Evolutionary conservation across 805 yeast species (phyloP), one percentile per base, ranked within the genome.

Genomic region (Isabelozyma heimii): DNA sequence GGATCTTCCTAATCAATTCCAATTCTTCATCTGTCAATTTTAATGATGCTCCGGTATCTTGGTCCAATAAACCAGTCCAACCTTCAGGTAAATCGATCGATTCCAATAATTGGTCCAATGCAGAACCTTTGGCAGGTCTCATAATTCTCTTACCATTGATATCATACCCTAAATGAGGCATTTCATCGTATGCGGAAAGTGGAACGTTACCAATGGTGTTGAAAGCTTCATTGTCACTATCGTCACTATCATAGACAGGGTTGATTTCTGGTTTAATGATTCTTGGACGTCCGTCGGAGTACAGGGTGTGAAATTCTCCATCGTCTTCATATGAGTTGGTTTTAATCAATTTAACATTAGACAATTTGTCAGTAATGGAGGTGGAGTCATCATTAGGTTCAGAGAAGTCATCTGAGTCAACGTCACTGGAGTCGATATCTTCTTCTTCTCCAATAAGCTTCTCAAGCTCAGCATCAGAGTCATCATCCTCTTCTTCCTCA

Each of bases 91-190:
- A 76, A 52, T 94, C 99, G 52, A 94, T 94, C 28, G 84, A 77
- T 62, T 92, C 99, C 55, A 94, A 73, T 53, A 94, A 78, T 60
- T 86, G 87, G 62, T 94, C 98, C 55, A 94, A 78, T 1, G 98
- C 99, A 49, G 95, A 84, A 12, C 97, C 97, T 60, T 89, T 87
- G 8, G 98, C 99, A 10, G 99, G 99, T 67, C 99, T 83, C 98
- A 94, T 92, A 63, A 94, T 91, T 63, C 99, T 83, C 66, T 91
- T 92, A 61, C 99, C 99, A 65, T 94, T 94, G 60, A 94, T 91
- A 66, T 90, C 92, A 67, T 94, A 94, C 49, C 99, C 98, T 51
- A 94, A 83, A 65, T 94, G 99, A 1, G 99, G 99, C 84, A 87
- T 87, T 68, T 91, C 96, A 48, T 94, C 99, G 65, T 94, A 94